Conservation (phyloP, 108 stramenopile genomes). For the Conticribra weissflogii region DNA sequence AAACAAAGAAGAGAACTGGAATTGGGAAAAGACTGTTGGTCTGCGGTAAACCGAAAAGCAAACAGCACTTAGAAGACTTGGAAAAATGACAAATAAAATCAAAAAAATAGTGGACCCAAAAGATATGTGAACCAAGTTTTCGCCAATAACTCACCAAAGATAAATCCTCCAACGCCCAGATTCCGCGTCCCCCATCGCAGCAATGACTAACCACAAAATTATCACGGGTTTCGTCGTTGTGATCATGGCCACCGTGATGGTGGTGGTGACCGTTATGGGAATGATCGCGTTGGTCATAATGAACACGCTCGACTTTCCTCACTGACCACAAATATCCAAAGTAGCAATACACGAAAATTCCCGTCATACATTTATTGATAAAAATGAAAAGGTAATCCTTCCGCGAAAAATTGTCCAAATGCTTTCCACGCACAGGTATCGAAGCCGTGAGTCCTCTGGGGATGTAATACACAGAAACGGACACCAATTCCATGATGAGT, state of each 20-base stretch:
- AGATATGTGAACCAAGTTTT: no score
- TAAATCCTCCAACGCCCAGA: constrained; percentile 58
- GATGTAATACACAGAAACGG: constrained; percentile 25
- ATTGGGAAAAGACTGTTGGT: constrained; percentile 59
- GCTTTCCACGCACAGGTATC: constrained; percentile 87
- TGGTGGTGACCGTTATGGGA: constrained; percentile 10
- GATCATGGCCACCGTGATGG: constrained; percentile 17
- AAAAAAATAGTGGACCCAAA: no score
- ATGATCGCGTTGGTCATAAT: constrained; percentile 22
- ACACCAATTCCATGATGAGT: constrained; percentile 29
- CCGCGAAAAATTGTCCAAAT: constrained; percentile 73
- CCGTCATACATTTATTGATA: constrained; percentile 76
- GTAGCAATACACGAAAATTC: constrained; percentile 80
- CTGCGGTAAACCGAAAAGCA: constrained; percentile 29
- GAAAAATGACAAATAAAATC: no score
- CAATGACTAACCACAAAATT: constrained; percentile 10
- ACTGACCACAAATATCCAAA: constrained; percentile 60
- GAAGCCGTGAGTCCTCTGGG: constrained; percentile 24
- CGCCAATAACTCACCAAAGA: constrained; percentile 45
- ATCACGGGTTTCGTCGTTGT: constrained; percentile 3
- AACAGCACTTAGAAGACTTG: no score
- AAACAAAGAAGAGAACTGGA: constrained; percentile 84
- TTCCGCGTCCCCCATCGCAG: constrained; percentile 32
- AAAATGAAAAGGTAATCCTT: constrained; percentile 69
- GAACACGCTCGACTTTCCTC: constrained; percentile 12